Conservation (phyloP, 1,284 basidiomycete genomes). For the Naganishia sp. region DNA sequence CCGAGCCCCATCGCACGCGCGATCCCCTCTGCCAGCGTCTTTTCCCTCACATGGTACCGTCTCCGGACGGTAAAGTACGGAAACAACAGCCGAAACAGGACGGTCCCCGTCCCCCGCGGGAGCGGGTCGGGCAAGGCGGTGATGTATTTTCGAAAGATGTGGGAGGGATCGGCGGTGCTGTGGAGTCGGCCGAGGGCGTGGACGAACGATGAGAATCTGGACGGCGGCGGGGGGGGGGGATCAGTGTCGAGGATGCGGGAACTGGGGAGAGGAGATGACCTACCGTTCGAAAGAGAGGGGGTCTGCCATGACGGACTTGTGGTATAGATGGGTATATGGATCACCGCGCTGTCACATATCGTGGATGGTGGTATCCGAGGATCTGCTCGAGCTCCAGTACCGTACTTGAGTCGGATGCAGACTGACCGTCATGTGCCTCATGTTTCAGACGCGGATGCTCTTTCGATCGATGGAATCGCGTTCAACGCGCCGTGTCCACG, state of each 20-base stretch:
- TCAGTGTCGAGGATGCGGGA: background rate
- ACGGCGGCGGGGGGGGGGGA: too few relatives aligned
- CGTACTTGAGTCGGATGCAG: too few relatives aligned
- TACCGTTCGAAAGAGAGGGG: constrained; percentile 42
- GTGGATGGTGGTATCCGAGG: too few relatives aligned
- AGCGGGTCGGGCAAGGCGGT: constrained; percentile 40
- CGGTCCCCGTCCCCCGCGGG: constrained; percentile 41
- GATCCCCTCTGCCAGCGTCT: constrained; percentile 62
- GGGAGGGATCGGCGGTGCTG: constrained; percentile 29
- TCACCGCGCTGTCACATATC: too few relatives aligned
- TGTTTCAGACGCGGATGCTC: too few relatives aligned
- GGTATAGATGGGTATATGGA: background rate
- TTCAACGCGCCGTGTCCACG: too few relatives aligned
- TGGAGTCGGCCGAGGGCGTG: constrained; percentile 46
- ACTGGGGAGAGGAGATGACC: constrained; percentile 12
- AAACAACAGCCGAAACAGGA: constrained; percentile 72
- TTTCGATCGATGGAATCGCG: too few relatives aligned
- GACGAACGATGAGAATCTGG: constrained; percentile 43
- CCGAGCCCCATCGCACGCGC: constrained; percentile 59
- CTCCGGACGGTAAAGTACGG: constrained; percentile 72
- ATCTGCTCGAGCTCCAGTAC: too few relatives aligned
- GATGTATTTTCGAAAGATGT: constrained; percentile 48
- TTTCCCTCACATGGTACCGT: constrained; percentile 73
- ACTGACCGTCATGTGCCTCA: too few relatives aligned
- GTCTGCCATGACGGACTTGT: background rate